Evolutionary conservation across 345 rosid genomes (phyloP).

Genomic region (Melastoma malabathricum): DNA sequence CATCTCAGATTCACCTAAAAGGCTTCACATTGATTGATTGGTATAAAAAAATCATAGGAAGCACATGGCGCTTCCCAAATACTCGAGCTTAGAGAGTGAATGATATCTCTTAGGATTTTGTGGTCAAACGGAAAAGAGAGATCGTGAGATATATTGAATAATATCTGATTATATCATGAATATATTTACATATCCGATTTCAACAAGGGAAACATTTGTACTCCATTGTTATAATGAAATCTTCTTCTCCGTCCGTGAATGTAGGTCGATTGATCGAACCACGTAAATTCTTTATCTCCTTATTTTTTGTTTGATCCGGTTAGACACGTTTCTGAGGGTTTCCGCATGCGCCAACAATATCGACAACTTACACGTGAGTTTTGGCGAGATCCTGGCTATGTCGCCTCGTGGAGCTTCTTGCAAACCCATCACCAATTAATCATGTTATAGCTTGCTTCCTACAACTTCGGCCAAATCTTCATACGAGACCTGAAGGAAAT

Average conservation of each 20-base stretch:
- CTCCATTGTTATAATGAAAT: too few species aligned
- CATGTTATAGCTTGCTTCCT: conserved; percentile 25
- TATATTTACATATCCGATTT: too few species aligned
- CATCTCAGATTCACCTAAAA: conserved; percentile 27
- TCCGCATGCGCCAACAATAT: neutral
- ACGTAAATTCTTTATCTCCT: too few species aligned
- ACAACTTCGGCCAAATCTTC: conserved; percentile 32
- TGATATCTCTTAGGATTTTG: too few species aligned
- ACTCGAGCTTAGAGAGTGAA: neutral
- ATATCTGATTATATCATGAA: too few species aligned
- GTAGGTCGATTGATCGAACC: too few species aligned
- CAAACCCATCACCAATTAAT: conserved; percentile 34
- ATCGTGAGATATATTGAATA: too few species aligned
- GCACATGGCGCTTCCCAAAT: too few species aligned
- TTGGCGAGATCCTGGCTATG: conserved; percentile 16
- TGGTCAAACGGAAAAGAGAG: too few species aligned
- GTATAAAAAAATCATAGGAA: neutral
- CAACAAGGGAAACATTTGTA: too few species aligned
- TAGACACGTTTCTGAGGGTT: neutral
- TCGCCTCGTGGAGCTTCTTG: conserved; percentile 36
- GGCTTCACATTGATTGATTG: conserved; percentile 10
- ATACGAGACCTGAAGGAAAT: conserved; percentile 13
- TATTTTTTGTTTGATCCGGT: too few species aligned
- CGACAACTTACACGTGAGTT: conserved; percentile 23
- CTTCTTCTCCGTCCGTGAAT: too few species aligned